A percentile compares a stretch with the other conserved stretches of the same genome.
Evolutionary conservation across 2,329 filamentous ascomycete species (phyloP).

Genomic region (Claviceps fusiformis): DNA sequence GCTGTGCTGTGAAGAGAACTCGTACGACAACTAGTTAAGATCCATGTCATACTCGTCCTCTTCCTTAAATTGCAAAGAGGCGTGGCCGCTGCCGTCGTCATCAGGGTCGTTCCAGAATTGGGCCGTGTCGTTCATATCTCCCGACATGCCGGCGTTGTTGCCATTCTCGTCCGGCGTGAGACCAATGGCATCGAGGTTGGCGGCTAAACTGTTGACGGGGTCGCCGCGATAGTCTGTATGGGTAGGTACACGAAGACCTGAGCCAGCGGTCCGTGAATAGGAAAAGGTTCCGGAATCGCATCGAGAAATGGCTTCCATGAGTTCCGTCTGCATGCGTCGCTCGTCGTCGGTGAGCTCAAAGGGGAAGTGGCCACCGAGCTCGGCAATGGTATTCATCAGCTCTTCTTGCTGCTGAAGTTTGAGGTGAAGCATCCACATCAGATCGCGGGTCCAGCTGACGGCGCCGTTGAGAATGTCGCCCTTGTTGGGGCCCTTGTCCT

Average conservation of each 20-base stretch:
- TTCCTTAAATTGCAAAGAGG: constrained; percentile 68
- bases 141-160: constrained; percentile 20
- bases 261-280: constrained; percentile 74
- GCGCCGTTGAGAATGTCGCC: constrained; percentile 95
- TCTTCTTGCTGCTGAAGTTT: constrained; percentile 87
- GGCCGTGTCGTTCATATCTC: constrained; percentile 36
- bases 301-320: constrained; percentile 74
- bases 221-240: constrained; percentile 89
- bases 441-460: constrained; percentile 90
- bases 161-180: constrained; percentile 27
- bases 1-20: constrained; percentile 4
- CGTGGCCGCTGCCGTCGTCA: constrained; percentile 56
- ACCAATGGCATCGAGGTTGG: constrained; percentile 22
- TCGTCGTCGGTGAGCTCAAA: constrained; percentile 85
- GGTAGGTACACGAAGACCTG: constrained; percentile 78
- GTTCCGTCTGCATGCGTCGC: constrained; percentile 86
- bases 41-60: constrained; percentile 92
- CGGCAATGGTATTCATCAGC: constrained; percentile 59
- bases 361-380: constrained; percentile 61
- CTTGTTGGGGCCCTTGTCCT: constrained; percentile 98
- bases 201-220: constrained; percentile 38
- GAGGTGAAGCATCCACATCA: constrained; percentile 92
- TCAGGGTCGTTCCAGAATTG: constrained; percentile 56
- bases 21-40: constrained; percentile 25
- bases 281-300: constrained; percentile 63